Evolutionary conservation across 1,139 yeast species (phyloP), one percentile per base, ranked within the genome.

Genomic region (Nakaseomyces nivariensis): DNA sequence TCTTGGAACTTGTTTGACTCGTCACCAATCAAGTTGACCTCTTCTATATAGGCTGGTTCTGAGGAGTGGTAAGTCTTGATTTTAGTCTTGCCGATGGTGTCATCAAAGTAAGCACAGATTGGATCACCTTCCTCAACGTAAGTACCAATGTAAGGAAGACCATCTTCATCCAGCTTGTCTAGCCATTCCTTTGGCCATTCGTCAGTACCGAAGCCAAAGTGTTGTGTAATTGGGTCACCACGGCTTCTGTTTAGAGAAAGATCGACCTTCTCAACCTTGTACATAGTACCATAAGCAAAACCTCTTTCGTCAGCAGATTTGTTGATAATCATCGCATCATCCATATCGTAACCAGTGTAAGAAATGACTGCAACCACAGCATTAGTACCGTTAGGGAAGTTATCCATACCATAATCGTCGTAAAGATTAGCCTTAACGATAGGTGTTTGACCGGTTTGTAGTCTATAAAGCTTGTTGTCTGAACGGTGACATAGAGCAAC

Each of bases 321-420:
- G 70, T 92, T 94, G 62, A 92, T 81, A 64, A 92, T 92, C 98
- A 92, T 92, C 66, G 98, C 99, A 71, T 92, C 99, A 73, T 92
- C 85, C 98, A 92, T 92, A 85, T 92, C 99, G 67, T 92, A 92
- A 60, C 98, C 98, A 6, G 99, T 94, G 68, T 92, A 92, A 0
- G 98, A 89, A 64, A 92, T 92, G 59, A 92, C 99, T 0, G 99
- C 99, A 55, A 92, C 99, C 52, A 92, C 96, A 3, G 98, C 98
- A 64, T 92, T 92, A 59, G 88, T 89, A 67, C 99, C 99, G 67
- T 94, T 94, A 56, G 99, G 99, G 80, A 88, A 92, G 67, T 89
- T 87, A 67, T 92, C 99, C 88, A 94, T 82, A 43, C 98, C 98
- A 63, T 90, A 94, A 47, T 89, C 95, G 65, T 94, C 98, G 64